Evolutionary conservation across 257 asterid species (phyloP).

Genomic region (Penstemon barbatus): DNA sequence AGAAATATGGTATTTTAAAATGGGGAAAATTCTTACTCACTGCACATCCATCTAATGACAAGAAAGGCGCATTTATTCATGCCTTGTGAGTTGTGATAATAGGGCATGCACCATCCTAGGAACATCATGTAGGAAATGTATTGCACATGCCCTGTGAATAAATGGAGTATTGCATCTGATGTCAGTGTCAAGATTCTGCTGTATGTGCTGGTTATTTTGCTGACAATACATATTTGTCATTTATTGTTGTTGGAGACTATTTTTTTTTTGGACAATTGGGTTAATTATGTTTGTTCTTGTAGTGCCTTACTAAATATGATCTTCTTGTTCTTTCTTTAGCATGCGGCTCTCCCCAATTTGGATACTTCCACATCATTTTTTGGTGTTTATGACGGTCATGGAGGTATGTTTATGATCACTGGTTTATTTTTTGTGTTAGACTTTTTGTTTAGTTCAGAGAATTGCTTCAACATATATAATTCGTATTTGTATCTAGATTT

Average conservation of each 20-base stretch:
- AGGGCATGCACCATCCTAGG: too few species aligned
- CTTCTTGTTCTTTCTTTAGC: slow-evolving; percentile 47
- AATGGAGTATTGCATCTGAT: background rate
- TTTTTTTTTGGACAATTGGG: background rate
- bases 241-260: background rate
- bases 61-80: background rate
- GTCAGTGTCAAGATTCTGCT: slow-evolving; percentile 10
- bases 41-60: too few species aligned
- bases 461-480: background rate
- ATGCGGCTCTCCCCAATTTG: slow-evolving; percentile 79
- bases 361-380: slow-evolving; percentile 84
- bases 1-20: slow-evolving; percentile 4
- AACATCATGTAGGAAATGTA: too few species aligned
- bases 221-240: background rate
- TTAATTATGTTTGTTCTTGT: slow-evolving; percentile 14
- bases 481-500: background rate
- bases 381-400: slow-evolving; percentile 99
- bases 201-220: too few species aligned
- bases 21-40: background rate
- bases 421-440: slow-evolving; percentile 8
- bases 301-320: slow-evolving; percentile 18
- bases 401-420: slow-evolving; percentile 56
- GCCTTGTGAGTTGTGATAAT: background rate
- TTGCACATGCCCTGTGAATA: too few species aligned
- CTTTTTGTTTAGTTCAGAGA: background rate